These are phyloP conservation scores for Kwoniella dendrophila DNA, from an alignment of 768 basidiomycete species.

Conservation along the genomic window DNA sequence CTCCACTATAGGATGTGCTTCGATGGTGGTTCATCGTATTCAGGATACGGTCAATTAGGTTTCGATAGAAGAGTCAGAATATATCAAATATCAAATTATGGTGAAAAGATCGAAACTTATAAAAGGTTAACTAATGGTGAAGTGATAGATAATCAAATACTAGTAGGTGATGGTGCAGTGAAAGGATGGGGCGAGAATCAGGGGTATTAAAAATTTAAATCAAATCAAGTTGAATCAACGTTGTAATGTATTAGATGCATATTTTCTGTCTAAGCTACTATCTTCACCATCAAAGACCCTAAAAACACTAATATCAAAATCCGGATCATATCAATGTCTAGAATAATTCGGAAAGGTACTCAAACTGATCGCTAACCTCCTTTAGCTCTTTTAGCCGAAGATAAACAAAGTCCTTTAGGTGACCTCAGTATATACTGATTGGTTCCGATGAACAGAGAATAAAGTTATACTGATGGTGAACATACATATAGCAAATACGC, in stretches of 20 bases:
- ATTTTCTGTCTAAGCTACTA: background rate
- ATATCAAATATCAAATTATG: slow-evolving; percentile 82
- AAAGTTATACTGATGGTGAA: too few relatives aligned
- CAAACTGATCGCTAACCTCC: too few relatives aligned
- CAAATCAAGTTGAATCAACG: background rate
- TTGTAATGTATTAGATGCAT: background rate
- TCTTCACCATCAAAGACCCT: too few relatives aligned
- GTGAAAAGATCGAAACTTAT: slow-evolving; percentile 87
- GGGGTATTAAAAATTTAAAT: too few relatives aligned
- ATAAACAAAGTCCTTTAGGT: too few relatives aligned
- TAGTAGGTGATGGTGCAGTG: slow-evolving; percentile 45
- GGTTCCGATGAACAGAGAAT: too few relatives aligned
- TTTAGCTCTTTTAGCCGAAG: too few relatives aligned
- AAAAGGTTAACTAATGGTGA: slow-evolving; percentile 62
- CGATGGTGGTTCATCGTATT: slow-evolving; percentile 45
- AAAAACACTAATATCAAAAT: too few relatives aligned
- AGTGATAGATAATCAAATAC: slow-evolving; percentile 46
- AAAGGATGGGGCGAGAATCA: slow-evolving; percentile 34
- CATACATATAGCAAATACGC: too few relatives aligned
- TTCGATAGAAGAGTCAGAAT: slow-evolving; percentile 91
- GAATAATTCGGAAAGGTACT: too few relatives aligned
- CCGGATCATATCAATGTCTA: too few relatives aligned
- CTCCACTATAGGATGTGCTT: slow-evolving; percentile 43
- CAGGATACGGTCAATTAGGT: slow-evolving; percentile 58
- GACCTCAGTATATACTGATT: too few relatives aligned